phyloP scores from a whole-genome alignment of 306 rosid species.

The Prinsepia uniflora region DNA sequence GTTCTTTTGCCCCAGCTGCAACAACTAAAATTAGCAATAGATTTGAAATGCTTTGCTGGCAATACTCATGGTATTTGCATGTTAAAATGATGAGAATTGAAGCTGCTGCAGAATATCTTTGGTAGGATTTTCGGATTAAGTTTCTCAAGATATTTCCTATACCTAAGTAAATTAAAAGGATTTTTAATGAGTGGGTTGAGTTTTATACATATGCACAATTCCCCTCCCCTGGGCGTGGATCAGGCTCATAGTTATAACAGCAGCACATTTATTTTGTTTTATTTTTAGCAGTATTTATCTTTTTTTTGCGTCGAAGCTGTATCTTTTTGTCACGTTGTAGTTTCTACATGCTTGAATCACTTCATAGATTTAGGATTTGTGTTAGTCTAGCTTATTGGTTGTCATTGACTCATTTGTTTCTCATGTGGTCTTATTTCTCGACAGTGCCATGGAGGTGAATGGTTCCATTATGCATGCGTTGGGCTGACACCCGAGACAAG shows the following conservation, averaged over 20 bases:
- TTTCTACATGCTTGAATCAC: not conserved
- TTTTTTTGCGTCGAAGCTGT: not conserved
- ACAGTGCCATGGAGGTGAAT: slow-evolving; percentile 99
- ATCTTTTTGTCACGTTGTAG: not conserved
- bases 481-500: slow-evolving; percentile 97
- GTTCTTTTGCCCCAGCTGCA: not conserved
- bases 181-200: not conserved
- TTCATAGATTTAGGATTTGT: not conserved
- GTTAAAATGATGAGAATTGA: not conserved
- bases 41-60: not conserved
- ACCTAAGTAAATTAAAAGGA: not conserved
- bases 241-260: not conserved
- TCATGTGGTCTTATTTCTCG: not conserved
- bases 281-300: not conserved
- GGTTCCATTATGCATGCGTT: slow-evolving; percentile 96
- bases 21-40: not conserved
- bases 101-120: not conserved
- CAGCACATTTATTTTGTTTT: too few relatives aligned
- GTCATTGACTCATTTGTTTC: not conserved
- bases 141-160: not conserved
- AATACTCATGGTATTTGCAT: not conserved
- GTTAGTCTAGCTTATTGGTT: not conserved
- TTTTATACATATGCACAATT: not conserved
- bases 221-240: not conserved
- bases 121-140: not conserved